phyloP scores from a whole-genome alignment of 495 filamentous ascomycete species.

The Hamigera avellanea region DNA sequence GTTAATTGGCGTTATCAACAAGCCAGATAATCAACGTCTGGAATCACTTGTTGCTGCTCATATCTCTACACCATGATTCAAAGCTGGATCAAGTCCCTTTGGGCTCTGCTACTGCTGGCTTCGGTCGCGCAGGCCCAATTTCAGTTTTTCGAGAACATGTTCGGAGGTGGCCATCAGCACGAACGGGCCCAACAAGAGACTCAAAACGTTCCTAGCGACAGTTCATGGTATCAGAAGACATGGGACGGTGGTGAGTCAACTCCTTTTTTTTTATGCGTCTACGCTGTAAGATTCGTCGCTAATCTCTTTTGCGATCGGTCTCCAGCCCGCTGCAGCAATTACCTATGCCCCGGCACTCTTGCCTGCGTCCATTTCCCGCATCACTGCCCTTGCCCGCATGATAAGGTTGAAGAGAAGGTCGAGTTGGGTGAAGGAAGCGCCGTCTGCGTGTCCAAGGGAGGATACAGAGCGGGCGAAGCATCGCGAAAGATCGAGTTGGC shows the following conservation, averaged over 20 bases:
- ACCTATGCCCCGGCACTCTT: slow-evolving; percentile 83
- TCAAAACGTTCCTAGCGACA: slow-evolving; percentile 72
- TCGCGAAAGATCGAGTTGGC: slow-evolving; percentile 71
- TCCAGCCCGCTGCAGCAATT: slow-evolving; percentile 68
- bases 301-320: neutral
- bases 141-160: slow-evolving; percentile 84
- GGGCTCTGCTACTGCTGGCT: slow-evolving; percentile 36
- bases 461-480: slow-evolving; percentile 64
- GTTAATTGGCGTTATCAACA: no score
- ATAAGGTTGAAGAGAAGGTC: slow-evolving; percentile 73
- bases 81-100: slow-evolving; percentile 16
- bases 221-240: slow-evolving; percentile 58
- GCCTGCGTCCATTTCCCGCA: slow-evolving; percentile 88
- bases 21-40: neutral
- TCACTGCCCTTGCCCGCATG: slow-evolving; percentile 84
- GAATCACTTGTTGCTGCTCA: neutral
- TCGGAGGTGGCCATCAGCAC: slow-evolving; percentile 43
- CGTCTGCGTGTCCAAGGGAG: slow-evolving; percentile 71
- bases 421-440: slow-evolving; percentile 74
- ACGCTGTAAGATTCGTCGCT: slow-evolving; percentile 1
- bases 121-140: slow-evolving; percentile 57
- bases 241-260: slow-evolving; percentile 47
- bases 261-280: neutral
- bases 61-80: slow-evolving; percentile 17
- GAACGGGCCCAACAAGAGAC: slow-evolving; percentile 51